These are phyloP conservation scores for Naematelia aurantialba DNA, from an alignment of 768 basidiomycete genomes.

Conservation along the genomic window DNA sequence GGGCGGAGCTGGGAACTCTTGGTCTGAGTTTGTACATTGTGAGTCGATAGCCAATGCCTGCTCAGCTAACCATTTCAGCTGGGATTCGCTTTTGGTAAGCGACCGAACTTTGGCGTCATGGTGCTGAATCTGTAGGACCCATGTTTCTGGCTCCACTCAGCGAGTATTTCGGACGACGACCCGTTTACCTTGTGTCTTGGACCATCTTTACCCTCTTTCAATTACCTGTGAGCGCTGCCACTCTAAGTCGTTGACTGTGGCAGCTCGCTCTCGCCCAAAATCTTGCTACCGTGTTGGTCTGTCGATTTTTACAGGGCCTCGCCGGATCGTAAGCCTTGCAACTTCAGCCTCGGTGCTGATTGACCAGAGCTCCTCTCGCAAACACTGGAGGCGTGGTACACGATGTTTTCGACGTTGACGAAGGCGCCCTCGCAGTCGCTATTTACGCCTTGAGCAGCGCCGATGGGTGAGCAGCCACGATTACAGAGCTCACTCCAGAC, in stretches of 20 bases:
- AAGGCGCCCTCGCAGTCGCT: conserved; percentile 20
- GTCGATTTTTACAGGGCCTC: conserved; percentile 36
- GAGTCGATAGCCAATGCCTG: background rate
- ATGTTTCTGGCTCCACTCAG: conserved; percentile 30
- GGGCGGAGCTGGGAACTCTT: conserved; percentile 24
- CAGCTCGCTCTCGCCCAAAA: conserved; percentile 29
- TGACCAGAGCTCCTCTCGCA: conserved; percentile 18
- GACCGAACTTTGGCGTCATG: background rate
- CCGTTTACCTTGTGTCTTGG: conserved; percentile 36
- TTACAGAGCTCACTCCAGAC: conserved; percentile 18
- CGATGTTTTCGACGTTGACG: conserved; percentile 31
- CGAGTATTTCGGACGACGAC: conserved; percentile 25
- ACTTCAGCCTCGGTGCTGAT: background rate
- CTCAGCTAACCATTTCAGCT: conserved; percentile 10
- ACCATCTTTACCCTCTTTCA: conserved; percentile 33
- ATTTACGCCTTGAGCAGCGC: conserved; percentile 28
- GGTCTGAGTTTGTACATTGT: conserved; percentile 31
- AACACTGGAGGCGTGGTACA: conserved; percentile 40
- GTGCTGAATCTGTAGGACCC: conserved; percentile 15
- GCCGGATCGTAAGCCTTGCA: conserved; percentile 24
- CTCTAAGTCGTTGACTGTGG: conserved; percentile 8
- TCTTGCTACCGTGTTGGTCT: conserved; percentile 25
- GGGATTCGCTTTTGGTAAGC: conserved; percentile 26
- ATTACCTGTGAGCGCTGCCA: conserved; percentile 12
- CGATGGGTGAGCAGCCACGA: conserved; percentile 12